phyloP scores from a whole-genome alignment of 73 alveolate genomes.

The Tetrahymena elliotti region DNA sequence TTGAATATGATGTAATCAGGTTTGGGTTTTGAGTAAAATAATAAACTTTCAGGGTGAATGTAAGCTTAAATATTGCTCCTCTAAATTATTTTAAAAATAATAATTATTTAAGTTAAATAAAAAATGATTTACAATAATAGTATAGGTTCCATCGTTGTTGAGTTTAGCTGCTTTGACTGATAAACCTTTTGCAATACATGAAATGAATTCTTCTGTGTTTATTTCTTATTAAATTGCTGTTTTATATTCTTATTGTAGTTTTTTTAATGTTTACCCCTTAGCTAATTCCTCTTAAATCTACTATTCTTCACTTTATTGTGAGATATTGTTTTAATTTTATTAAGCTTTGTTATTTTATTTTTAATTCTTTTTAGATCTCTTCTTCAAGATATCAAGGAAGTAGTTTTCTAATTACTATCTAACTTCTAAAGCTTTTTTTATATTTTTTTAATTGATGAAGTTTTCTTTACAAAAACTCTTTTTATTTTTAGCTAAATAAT shows the following conservation, averaged over 20 bases:
- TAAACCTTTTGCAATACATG: neutral
- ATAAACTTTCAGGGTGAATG: constrained; percentile 38
- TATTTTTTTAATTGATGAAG: constrained; percentile 73
- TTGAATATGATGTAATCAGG: constrained; percentile 24
- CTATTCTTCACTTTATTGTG: neutral
- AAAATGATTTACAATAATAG: neutral
- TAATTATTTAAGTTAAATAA: neutral
- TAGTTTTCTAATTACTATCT: constrained; percentile 58
- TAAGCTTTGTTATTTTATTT: neutral
- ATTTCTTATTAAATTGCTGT: neutral
- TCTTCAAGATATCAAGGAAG: constrained; percentile 3
- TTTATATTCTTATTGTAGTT: neutral
- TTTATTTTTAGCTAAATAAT: constrained; percentile 53
- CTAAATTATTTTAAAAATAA: neutral
- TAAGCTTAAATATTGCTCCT: constrained; percentile 16
- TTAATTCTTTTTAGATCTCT: neutral
- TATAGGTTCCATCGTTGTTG: neutral
- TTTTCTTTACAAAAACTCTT: constrained; percentile 80
- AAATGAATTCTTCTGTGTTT: neutral
- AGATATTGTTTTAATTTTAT: neutral
- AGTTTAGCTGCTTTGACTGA: neutral
- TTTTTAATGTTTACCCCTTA: neutral
- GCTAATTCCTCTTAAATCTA: neutral
- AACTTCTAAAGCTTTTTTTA: constrained; percentile 71
- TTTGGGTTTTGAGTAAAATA: constrained; percentile 14